Evolutionary conservation across 345 rosid species (phyloP).

Genomic region (Gossypium herbaceum): DNA sequence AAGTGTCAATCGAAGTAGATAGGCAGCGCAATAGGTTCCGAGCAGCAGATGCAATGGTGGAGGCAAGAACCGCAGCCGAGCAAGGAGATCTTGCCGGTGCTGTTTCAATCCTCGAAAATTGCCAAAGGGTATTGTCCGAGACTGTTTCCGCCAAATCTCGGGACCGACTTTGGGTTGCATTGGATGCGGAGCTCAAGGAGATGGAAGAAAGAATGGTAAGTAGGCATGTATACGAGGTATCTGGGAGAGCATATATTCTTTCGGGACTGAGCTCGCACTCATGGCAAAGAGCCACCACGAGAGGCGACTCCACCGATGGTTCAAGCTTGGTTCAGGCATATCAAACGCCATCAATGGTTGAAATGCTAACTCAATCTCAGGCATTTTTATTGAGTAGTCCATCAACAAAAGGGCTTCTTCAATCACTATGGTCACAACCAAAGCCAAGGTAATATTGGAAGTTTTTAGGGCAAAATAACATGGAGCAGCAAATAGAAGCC

Average conservation of each 20-base stretch:
- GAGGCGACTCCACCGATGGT: slow-evolving; percentile 89
- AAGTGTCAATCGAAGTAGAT: slow-evolving; percentile 78
- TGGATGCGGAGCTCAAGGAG: slow-evolving; percentile 90
- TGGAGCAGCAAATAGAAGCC: background rate
- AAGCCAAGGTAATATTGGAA: slow-evolving; percentile 54
- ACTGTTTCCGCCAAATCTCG: slow-evolving; percentile 61
- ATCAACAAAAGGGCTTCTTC: slow-evolving; percentile 62
- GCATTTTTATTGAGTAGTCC: slow-evolving; percentile 57
- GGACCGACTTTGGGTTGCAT: slow-evolving; percentile 69
- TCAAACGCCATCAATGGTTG: slow-evolving; percentile 88
- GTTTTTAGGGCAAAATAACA: slow-evolving; percentile 5
- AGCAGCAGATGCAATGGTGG: slow-evolving; percentile 88
- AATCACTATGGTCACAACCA: slow-evolving; percentile 64
- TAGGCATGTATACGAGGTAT: slow-evolving; percentile 85
- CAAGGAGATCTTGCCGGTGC: slow-evolving; percentile 71
- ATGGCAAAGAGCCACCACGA: slow-evolving; percentile 97
- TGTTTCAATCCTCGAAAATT: slow-evolving; percentile 60
- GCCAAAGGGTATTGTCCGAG: slow-evolving; percentile 47
- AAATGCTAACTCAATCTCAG: slow-evolving; percentile 89
- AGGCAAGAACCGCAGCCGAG: slow-evolving; percentile 76
- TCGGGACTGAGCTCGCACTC: slow-evolving; percentile 98
- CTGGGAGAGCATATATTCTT: slow-evolving; percentile 90
- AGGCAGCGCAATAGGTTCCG: slow-evolving; percentile 83
- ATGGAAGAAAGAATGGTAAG: slow-evolving; percentile 97
- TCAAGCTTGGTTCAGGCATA: slow-evolving; percentile 79